These are phyloP conservation scores for Sordariomycetes sp. DNA, from an alignment of 2,329 filamentous ascomycete genomes.

Conservation along the genomic window DNA sequence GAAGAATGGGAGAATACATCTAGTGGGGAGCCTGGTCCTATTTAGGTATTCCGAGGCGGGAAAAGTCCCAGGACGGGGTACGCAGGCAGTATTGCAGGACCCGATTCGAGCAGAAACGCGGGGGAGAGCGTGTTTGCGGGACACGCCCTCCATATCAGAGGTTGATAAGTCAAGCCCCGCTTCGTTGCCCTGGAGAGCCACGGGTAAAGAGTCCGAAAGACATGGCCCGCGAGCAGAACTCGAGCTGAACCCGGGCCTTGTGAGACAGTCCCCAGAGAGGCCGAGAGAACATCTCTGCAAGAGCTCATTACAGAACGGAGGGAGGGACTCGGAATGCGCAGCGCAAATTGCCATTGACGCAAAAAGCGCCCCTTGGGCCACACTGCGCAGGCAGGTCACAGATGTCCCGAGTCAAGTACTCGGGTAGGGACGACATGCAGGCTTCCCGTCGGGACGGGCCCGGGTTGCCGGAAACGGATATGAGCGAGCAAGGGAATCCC, in stretches of 20 bases:
- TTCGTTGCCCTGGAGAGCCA: constrained; percentile 1
- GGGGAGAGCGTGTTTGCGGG: not conserved
- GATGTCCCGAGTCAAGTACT: not conserved
- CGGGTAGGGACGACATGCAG: not conserved
- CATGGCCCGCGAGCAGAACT: not conserved
- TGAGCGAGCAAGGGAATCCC: not conserved
- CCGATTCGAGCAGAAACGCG: not conserved
- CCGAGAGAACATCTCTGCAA: too few relatives aligned
- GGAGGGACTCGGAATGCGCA: too few relatives aligned
- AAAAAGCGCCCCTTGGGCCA: not conserved
- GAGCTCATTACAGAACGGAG: too few relatives aligned
- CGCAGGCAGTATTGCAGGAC: not conserved
- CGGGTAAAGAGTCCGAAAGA: not conserved
- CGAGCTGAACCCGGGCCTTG: not conserved
- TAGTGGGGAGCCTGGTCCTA: not conserved
- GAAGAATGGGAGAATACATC: not conserved
- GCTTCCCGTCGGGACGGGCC: not conserved
- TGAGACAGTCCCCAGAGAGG: not conserved
- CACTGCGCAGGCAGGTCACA: not conserved
- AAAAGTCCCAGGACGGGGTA: not conserved
- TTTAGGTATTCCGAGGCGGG: not conserved
- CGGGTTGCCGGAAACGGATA: constrained; percentile 3
- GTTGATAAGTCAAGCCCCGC: not conserved
- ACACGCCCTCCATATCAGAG: constrained; percentile 1
- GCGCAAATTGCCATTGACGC: not conserved